Conservation (phyloP, 192 early-diverging fungal genomes). For the Podila clonocystis region DNA sequence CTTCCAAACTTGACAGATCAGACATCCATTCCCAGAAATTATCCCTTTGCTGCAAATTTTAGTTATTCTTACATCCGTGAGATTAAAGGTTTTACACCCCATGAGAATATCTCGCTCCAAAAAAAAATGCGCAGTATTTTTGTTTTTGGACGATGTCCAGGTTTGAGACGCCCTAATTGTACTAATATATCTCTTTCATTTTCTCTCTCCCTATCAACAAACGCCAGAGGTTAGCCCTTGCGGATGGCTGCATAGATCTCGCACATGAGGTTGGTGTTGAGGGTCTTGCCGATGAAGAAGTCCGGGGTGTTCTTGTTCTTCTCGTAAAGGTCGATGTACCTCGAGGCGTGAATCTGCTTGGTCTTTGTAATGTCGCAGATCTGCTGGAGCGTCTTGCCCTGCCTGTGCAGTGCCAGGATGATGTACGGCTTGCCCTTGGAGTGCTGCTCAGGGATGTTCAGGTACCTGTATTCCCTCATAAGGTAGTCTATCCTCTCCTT, state of each 20-base stretch:
- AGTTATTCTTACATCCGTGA: too few species aligned
- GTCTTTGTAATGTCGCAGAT: conserved; percentile 24
- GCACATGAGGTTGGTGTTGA: conserved; percentile 27
- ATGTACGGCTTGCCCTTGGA: conserved; percentile 23
- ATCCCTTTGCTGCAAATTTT: too few species aligned
- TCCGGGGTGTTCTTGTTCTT: conserved; percentile 24
- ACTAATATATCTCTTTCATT: neutral
- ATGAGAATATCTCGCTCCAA: too few species aligned
- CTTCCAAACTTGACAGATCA: too few species aligned
- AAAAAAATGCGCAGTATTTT: too few species aligned
- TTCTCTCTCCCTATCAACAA: conserved; percentile 15
- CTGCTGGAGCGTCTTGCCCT: conserved; percentile 23
- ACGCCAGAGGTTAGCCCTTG: conserved; percentile 13
- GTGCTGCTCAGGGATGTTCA: conserved; percentile 27
- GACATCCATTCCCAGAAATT: too few species aligned
- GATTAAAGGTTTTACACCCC: too few species aligned
- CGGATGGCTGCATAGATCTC: conserved; percentile 26
- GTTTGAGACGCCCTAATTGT: too few species aligned
- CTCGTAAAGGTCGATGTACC: conserved; percentile 20
- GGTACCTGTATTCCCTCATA: conserved; percentile 25
- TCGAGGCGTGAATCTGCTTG: conserved; percentile 23
- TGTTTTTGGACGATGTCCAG: too few species aligned
- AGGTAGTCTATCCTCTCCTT: conserved; percentile 20
- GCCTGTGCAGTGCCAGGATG: conserved; percentile 21
- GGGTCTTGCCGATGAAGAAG: conserved; percentile 25